Evolutionary conservation across 345 rosid species (phyloP), one percentile per base, ranked within the genome.

Genomic region (Ricinus communis): DNA sequence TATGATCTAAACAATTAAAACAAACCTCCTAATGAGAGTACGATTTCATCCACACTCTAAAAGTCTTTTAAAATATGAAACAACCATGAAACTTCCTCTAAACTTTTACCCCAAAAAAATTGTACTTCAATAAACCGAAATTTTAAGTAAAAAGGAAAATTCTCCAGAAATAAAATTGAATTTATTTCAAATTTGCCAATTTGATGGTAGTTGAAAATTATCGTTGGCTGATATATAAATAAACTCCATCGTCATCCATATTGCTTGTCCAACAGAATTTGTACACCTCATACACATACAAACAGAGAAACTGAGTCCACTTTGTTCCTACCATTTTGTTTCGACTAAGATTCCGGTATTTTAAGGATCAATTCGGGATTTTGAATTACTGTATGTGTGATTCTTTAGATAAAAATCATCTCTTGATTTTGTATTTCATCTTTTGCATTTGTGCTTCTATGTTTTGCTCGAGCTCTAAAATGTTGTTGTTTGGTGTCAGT

Each of bases 11-110:
- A n/a, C n/a, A n/a, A 54, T 8, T 54, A 10, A 52, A 52, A 52
- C 7, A 1, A 52, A 52, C 5, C 21, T 52, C 19, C 43, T 38
- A 38, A 4, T 4, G 16, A 54, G 12, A 2, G 80, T 72, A 76
- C 80, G 7, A 49, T 28, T 72, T 72, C 60, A 76, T 53, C 73
- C 61, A 11, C 66, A 49, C 36, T 22, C n/a, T 22, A 24, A 0
- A 40, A 27, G 65, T 40, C 19, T 45, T 14, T 74, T 74, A 80
- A 72, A 64, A 4, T n/a, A n/a, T 31, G 82, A 75, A 77, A 75
- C 61, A 47, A 16, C 84, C 66, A 55, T 71, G 71, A 70, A 73
- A 66, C 60, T 62, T 40, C 78, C n/a, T 40, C 5, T 13, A 19
- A 41, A 64, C 50, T 24, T 27, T n/a, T 16, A 25, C 60, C 65